Evolutionary conservation across 2,329 filamentous ascomycete genomes (phyloP).

Genomic region (Aspergillus neoniger): DNA sequence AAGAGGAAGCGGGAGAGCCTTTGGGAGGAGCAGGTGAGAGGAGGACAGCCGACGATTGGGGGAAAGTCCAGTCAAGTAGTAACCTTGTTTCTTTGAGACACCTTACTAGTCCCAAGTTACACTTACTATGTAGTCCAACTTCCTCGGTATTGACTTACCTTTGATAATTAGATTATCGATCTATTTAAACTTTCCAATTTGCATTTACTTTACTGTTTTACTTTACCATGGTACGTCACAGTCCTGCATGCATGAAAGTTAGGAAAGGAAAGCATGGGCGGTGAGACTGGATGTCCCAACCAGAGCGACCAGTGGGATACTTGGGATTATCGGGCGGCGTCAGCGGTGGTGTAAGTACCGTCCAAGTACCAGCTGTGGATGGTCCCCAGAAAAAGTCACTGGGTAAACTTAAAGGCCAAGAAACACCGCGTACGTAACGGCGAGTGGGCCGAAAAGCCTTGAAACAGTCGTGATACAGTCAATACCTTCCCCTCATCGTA

Average conservation of each 20-base stretch:
- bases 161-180: no score
- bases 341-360: not conserved
- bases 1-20: not conserved
- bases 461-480: conserved; percentile 10
- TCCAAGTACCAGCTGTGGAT: not conserved
- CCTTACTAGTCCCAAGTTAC: no score
- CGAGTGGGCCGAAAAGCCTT: conserved; percentile 2
- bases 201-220: no score
- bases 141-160: not conserved
- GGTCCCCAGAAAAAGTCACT: conserved; percentile 1
- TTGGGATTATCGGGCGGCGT: not conserved
- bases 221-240: not conserved
- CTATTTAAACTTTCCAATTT: no score
- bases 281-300: not conserved
- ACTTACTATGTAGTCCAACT: no score
- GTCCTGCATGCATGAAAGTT: not conserved
- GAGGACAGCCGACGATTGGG: not conserved
- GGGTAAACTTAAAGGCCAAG: not conserved
- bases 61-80: not conserved
- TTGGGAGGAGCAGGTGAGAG: not conserved
- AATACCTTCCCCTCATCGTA: conserved; percentile 1
- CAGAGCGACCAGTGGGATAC: not conserved
- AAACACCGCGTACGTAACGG: conserved; percentile 7
- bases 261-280: not conserved
- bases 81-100: no score